Base-by-base conservation (phyloP, 2,329 filamentous ascomycete genomes). In the Diaporthe australafricana region DNA sequence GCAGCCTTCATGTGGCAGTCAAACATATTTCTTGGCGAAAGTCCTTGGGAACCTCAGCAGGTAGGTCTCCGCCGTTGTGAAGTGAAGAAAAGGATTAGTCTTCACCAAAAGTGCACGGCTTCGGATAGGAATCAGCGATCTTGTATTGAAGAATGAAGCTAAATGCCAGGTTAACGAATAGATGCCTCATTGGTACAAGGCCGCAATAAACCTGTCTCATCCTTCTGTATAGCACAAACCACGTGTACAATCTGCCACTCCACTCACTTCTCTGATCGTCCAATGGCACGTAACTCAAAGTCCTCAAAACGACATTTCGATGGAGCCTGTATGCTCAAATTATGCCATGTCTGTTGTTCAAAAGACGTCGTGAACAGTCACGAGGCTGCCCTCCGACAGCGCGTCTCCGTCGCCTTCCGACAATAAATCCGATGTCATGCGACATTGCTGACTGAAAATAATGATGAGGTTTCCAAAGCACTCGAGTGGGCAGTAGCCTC, bases 401-500 rank as follows among this genome's bases (percentile, higher is more conserved):
- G 25, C 53, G 52, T 52, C 50, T 73, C 57, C 35, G 45, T 53
- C 55, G 50, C 62, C 70, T 40, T 56, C 45, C 52, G 63, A 72
- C 65, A 72, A 48, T 72, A 72, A 72, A 73, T 73, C 67, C 65
- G 60, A 68, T 71, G 53, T 38, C 60, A 45, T 30, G 32, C 68
- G 30, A 71, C 35, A 66, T 57, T 67, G 25, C 62, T 55, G 65
- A 47, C 63, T 62, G 65, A 66, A 73, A 66, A 77, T 81, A 82
- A 81, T 70, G 72, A 82, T 82, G 75, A 78, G 79, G 77, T 82
- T 80, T 82, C 81, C 81, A 82, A 83, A 76, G 79, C 79, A 78
- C 80, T 78, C 78, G 75, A 75, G 71, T 60, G 77, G 80, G 77
- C 78, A 78, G 80, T 80, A 81, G 80, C 80, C 80, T 77, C 75